Conservation (phyloP, 305 asterid genomes). For the Solanum hybrid region DNA sequence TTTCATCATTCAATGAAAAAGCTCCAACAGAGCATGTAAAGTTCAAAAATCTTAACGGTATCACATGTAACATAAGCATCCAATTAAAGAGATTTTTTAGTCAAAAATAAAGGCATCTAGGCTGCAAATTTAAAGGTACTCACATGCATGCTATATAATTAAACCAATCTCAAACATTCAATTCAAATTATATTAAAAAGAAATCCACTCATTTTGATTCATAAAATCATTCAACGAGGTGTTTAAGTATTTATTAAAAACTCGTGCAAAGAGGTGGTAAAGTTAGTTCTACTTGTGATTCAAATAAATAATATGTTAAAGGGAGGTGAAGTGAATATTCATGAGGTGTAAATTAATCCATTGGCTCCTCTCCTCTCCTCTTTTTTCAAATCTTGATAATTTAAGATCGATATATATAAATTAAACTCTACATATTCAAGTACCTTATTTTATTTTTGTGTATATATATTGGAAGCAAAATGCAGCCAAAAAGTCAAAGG, state of each 20-base stretch:
- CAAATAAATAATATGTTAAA: constrained; percentile 18
- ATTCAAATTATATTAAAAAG: neutral
- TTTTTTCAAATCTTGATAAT: neutral
- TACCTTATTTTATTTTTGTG: neutral
- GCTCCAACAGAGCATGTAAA: neutral
- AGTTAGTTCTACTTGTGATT: constrained; percentile 28
- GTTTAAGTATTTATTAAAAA: constrained; percentile 14
- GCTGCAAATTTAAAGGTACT: neutral
- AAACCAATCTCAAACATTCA: neutral
- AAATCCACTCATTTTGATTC: neutral
- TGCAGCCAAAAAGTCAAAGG: constrained; percentile 10
- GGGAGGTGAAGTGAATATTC: constrained; percentile 9
- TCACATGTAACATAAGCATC: neutral
- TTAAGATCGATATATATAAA: neutral
- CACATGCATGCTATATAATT: neutral
- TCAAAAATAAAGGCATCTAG: neutral
- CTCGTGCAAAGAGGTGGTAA: constrained; percentile 36
- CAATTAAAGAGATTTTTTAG: neutral
- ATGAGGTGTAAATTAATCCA: neutral
- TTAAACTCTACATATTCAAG: neutral
- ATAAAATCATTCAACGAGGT: neutral
- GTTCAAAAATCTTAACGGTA: neutral
- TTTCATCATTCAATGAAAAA: neutral
- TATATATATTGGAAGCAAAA: constrained; percentile 19
- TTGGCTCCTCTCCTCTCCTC: neutral